Conservation (phyloP, 495 filamentous ascomycete species). For the Oidiodendron maius region DNA sequence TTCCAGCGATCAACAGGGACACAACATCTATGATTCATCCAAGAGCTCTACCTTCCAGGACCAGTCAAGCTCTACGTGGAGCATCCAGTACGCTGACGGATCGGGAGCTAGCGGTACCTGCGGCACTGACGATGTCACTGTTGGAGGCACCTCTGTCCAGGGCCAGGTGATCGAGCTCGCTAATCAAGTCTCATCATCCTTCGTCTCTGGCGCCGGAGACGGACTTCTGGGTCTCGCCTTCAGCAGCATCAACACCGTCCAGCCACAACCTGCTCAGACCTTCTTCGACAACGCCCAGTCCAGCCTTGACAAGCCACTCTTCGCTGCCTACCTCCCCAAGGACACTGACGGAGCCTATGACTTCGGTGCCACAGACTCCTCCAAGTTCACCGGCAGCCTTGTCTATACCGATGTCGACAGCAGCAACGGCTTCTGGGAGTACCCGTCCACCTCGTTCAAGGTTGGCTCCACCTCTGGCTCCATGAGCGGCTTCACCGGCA, state of each 20-base stretch:
- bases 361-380: constrained; percentile 65
- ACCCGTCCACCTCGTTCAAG: constrained; percentile 51
- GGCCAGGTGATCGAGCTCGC: constrained; percentile 70
- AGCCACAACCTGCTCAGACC: constrained; percentile 61
- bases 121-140: constrained; percentile 65
- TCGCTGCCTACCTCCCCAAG: constrained; percentile 64
- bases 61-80: constrained; percentile 48
- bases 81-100: constrained; percentile 71
- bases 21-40: constrained; percentile 56
- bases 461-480: constrained; percentile 40
- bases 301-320: constrained; percentile 59
- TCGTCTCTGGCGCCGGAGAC: constrained; percentile 56
- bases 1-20: constrained; percentile 32
- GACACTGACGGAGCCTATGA: constrained; percentile 63
- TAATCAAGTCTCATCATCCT: constrained; percentile 53
- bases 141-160: constrained; percentile 64
- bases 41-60: constrained; percentile 49
- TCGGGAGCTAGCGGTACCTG: constrained; percentile 61
- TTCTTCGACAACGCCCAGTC: constrained; percentile 75
- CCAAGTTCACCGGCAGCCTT: constrained; percentile 59
- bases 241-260: constrained; percentile 63
- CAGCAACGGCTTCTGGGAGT: constrained; percentile 70
- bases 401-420: constrained; percentile 58
- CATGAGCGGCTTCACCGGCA: constrained; percentile 45
- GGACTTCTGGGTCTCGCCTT: constrained; percentile 80